Evolutionary conservation across 2,329 filamentous ascomycete genomes (phyloP).

Genomic region (Aspergillus caelatus): DNA sequence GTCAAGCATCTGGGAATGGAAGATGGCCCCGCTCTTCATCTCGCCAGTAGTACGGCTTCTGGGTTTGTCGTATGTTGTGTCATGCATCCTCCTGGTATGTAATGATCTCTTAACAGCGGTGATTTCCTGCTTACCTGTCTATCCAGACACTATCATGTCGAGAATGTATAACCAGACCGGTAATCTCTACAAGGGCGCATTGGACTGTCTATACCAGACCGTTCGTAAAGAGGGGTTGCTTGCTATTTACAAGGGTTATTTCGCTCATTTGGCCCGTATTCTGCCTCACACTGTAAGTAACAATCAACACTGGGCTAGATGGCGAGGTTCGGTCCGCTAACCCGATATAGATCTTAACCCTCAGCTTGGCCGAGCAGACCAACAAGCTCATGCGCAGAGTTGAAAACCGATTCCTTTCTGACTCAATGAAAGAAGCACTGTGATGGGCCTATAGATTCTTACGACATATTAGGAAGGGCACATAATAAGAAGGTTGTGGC

Average conservation of each 20-base stretch:
- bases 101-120: background rate
- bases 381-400: conserved; percentile 86
- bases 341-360: conserved; percentile 69
- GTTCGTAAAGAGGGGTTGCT: conserved; percentile 87
- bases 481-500: background rate
- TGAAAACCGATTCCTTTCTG: conserved; percentile 63
- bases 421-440: conserved; percentile 50
- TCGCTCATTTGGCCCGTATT: conserved; percentile 91
- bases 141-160: conserved; percentile 90
- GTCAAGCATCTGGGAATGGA: conserved; percentile 83
- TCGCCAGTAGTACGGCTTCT: conserved; percentile 84
- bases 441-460: conserved; percentile 29
- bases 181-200: conserved; percentile 90
- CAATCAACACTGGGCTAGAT: background rate
- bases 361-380: conserved; percentile 93
- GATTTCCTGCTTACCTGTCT: conserved; percentile 11
- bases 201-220: conserved; percentile 90
- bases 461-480: background rate
- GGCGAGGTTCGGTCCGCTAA: conserved; percentile 22
- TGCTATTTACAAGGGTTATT: conserved; percentile 96
- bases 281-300: conserved; percentile 77
- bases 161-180: conserved; percentile 98
- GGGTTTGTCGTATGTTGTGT: conserved; percentile 96
- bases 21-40: conserved; percentile 85
- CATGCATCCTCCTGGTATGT: conserved; percentile 91